These are phyloP conservation scores for Sporodiniella umbellata DNA, from an alignment of 371 early-diverging fungal genomes.

Conservation along the genomic window DNA sequence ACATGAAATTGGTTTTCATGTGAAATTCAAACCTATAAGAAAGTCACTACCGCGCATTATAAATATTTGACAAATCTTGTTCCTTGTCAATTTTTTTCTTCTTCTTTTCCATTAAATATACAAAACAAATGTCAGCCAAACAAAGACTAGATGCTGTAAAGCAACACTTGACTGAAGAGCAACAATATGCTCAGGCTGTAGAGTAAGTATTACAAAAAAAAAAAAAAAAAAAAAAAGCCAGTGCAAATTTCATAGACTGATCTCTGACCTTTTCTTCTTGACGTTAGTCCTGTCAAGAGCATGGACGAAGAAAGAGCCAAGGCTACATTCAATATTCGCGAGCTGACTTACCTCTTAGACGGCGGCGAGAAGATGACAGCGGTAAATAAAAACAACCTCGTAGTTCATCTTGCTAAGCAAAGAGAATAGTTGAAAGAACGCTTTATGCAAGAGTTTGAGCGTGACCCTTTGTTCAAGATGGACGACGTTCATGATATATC, in stretches of 20 bases:
- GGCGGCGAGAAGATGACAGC: constrained; percentile 68
- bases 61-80: neutral
- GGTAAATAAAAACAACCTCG: constrained; percentile 21
- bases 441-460: constrained; percentile 85
- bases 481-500: constrained; percentile 78
- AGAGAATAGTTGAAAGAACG: constrained; percentile 64
- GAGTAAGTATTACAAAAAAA: constrained; percentile 25
- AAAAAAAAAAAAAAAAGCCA: too few relatives aligned
- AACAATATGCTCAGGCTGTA: constrained; percentile 25
- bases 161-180: constrained; percentile 14
- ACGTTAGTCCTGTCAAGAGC: constrained; percentile 33
- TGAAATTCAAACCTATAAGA: too few relatives aligned
- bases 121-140: neutral
- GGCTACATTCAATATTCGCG: constrained; percentile 72
- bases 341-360: constrained; percentile 81
- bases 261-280: neutral
- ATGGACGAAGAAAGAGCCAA: constrained; percentile 73
- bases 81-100: neutral
- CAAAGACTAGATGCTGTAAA: constrained; percentile 3
- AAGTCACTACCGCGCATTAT: too few relatives aligned
- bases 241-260: neutral
- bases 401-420: neutral
- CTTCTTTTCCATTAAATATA: neutral
- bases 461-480: constrained; percentile 84
- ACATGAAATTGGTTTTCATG: too few relatives aligned